Evolutionary conservation across 306 rosid genomes (phyloP).

Genomic region (Acacia confusa): DNA sequence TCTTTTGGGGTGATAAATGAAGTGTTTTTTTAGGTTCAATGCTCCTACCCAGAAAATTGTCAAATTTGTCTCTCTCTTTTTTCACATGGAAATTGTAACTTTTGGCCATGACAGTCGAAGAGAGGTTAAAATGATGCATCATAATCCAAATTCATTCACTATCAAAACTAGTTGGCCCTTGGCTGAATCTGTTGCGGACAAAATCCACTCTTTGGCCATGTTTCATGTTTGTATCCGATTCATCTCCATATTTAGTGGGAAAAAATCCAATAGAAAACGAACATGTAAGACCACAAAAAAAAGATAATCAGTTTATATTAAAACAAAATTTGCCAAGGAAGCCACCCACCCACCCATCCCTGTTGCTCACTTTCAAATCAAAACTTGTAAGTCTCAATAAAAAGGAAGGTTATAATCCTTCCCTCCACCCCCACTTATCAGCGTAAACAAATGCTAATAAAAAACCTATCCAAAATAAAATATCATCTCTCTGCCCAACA

Average conservation of each 20-base stretch:
- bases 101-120: conserved; percentile 7
- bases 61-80: conserved; percentile 6
- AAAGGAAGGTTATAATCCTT: conserved; percentile 35
- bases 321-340: conserved; percentile 38
- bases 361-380: conserved; percentile 50
- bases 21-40: background rate
- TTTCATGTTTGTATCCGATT: conserved; percentile 33
- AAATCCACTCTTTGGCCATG: conserved; percentile 32
- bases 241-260: conserved; percentile 33
- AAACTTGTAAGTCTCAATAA: background rate
- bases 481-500: conserved; percentile 67
- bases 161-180: conserved; percentile 49
- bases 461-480: conserved; percentile 50
- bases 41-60: background rate
- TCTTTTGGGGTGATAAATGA: background rate
- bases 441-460: conserved; percentile 62
- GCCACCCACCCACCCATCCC: conserved; percentile 46
- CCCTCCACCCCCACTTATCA: conserved; percentile 43
- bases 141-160: conserved; percentile 25
- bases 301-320: conserved; percentile 37
- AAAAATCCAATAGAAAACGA: conserved; percentile 49
- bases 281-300: conserved; percentile 34
- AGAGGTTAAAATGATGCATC: conserved; percentile 35
- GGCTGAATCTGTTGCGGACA: conserved; percentile 44
- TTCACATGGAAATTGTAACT: background rate